Evolutionary conservation across 2,329 filamentous ascomycete genomes (phyloP).

Genomic region (Ceratocystis papillata): DNA sequence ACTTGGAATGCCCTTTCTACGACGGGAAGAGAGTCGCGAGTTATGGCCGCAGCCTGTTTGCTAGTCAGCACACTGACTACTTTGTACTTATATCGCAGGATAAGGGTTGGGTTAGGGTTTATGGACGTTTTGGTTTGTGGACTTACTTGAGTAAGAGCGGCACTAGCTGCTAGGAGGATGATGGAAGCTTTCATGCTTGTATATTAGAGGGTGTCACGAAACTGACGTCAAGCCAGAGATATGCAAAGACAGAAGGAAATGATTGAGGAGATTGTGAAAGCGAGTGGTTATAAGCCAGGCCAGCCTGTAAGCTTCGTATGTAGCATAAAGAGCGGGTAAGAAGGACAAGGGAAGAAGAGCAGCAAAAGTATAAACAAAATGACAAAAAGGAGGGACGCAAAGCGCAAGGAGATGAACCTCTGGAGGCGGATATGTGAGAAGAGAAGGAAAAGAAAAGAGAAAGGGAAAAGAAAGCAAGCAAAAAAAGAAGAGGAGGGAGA

Average conservation of each 20-base stretch:
- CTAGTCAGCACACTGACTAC: not conserved
- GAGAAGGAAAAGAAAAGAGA: not conserved
- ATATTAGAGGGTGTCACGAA: not conserved
- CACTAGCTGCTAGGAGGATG: conserved; percentile 17
- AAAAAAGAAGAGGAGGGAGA: not conserved
- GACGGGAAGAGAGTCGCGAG: not conserved
- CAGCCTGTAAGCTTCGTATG: conserved; percentile 18
- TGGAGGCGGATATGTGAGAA: not conserved
- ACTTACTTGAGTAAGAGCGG: conserved; percentile 19
- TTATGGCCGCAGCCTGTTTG: conserved; percentile 17
- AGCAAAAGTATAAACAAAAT: not conserved
- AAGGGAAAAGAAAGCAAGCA: not conserved
- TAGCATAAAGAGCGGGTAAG: conserved; percentile 6
- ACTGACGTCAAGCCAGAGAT: conserved; percentile 17
- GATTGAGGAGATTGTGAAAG: conserved; percentile 25
- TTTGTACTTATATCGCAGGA: not conserved
- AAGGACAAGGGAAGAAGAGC: not conserved
- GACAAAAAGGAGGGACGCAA: not conserved
- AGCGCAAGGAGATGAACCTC: not conserved
- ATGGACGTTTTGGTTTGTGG: too few relatives aligned
- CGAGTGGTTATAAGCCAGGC: conserved; percentile 22
- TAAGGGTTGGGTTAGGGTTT: not conserved
- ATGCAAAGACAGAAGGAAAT: conserved; percentile 24
- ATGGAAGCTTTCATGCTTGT: conserved; percentile 18
- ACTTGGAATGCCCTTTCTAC: not conserved